Conservation (phyloP, 2,329 filamentous ascomycete genomes). For the Parastagonospora nodorum region DNA sequence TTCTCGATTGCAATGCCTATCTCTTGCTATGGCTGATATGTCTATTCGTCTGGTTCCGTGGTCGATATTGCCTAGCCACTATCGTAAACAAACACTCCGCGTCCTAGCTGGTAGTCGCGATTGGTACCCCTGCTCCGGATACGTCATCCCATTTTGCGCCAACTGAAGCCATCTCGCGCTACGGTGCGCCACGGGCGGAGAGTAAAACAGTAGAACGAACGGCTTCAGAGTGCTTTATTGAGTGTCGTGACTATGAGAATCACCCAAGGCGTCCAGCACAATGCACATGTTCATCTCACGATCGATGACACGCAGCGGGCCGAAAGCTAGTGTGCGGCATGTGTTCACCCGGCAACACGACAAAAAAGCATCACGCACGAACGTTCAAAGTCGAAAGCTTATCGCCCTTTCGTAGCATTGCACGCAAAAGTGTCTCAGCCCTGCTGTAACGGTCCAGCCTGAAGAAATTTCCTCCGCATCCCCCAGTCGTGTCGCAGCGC, state of each 20-base stretch:
- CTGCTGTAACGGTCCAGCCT: background rate
- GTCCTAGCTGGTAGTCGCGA: conserved; percentile 1
- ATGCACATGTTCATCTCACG: background rate
- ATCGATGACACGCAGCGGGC: background rate
- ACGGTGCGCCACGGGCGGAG: background rate
- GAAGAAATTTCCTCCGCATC: background rate
- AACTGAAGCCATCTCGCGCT: background rate
- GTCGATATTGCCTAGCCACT: background rate
- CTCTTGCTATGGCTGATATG: background rate
- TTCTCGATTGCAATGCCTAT: background rate
- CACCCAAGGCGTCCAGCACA: background rate
- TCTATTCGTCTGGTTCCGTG: background rate
- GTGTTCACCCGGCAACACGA: background rate
- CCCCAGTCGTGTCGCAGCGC: background rate
- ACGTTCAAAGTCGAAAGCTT: background rate
- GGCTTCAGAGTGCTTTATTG: background rate
- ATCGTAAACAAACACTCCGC: conserved; percentile 5
- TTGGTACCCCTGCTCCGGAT: conserved; percentile 1
- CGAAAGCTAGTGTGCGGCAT: background rate
- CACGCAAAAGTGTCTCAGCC: background rate
- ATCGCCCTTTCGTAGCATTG: background rate
- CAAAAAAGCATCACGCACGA: background rate
- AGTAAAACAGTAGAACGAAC: background rate
- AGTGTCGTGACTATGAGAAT: background rate
- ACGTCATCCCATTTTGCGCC: conserved; percentile 2